A percentile compares a stretch with the other conserved stretches of the same genome.
These are phyloP conservation scores for Leishmania amazonensis DNA, from an alignment of 208 protist species.

Conservation along the genomic window DNA sequence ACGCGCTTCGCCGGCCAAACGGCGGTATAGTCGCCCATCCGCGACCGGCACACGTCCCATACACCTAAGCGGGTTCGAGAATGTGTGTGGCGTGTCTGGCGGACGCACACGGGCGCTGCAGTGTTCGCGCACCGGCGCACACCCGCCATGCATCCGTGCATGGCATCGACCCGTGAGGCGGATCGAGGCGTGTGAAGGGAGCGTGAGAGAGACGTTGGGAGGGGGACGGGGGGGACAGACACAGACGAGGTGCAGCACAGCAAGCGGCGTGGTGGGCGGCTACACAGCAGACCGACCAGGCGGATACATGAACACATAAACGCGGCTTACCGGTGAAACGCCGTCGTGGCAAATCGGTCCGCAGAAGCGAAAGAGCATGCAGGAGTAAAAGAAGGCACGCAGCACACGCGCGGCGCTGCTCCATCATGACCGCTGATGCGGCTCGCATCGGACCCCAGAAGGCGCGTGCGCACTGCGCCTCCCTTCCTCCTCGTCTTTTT, in stretches of 20 bases:
- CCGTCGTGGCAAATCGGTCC: not conserved
- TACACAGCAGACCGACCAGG: not conserved
- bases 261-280: not conserved
- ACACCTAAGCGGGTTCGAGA: not conserved
- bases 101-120: not conserved
- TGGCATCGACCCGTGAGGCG: not conserved
- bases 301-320: not conserved
- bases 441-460: too few relatives aligned
- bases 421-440: not conserved
- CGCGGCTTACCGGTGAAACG: not conserved
- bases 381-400: not conserved
- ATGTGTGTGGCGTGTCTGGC: not conserved
- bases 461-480: not conserved
- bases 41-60: not conserved
- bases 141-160: not conserved
- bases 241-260: not conserved
- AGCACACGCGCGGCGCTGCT: not conserved
- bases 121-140: too few relatives aligned
- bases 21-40: conserved; percentile 14
- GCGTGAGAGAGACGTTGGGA: not conserved
- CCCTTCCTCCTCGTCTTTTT: not conserved
- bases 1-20: conserved; percentile 14
- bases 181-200: not conserved
- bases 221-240: too few relatives aligned
- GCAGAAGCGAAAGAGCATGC: not conserved